Evolutionary conservation across 345 rosid genomes (phyloP).

Genomic region (Fremontodendron californicum): DNA sequence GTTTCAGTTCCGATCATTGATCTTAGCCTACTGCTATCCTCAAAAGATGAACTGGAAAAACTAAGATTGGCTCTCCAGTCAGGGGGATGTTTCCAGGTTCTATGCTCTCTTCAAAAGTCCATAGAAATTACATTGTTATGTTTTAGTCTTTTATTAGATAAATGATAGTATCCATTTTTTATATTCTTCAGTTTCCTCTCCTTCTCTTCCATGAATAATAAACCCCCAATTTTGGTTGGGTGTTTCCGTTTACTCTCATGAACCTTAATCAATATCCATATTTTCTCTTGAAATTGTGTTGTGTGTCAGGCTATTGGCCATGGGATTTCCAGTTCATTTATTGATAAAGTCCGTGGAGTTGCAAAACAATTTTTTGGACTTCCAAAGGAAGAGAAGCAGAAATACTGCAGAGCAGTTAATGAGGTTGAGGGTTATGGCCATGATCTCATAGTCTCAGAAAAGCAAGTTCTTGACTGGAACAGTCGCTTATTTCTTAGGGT

Average conservation of each 20-base stretch:
- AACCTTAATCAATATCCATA: neutral
- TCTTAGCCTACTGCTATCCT: slow-evolving; percentile 17
- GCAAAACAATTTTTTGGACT: slow-evolving; percentile 38
- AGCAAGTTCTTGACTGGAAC: slow-evolving; percentile 44
- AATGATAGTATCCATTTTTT: neutral
- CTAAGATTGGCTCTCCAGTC: slow-evolving; percentile 36
- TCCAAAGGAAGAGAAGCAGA: slow-evolving; percentile 39
- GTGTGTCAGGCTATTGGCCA: slow-evolving; percentile 38
- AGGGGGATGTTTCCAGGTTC: slow-evolving; percentile 49
- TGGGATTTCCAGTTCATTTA: slow-evolving; percentile 40
- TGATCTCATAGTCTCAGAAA: slow-evolving; percentile 38
- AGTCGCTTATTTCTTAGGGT: slow-evolving; percentile 41
- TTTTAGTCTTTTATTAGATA: too few species aligned
- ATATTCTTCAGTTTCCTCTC: neutral
- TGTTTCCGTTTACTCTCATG: neutral
- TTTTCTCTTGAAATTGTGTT: neutral
- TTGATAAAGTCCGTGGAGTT: slow-evolving; percentile 36
- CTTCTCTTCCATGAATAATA: neutral
- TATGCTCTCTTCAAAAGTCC: neutral
- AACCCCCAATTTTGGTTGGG: neutral
- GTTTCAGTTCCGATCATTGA: slow-evolving; percentile 28
- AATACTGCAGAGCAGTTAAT: slow-evolving; percentile 29
- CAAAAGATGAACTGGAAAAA: slow-evolving; percentile 21
- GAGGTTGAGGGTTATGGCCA: slow-evolving; percentile 46
- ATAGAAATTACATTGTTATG: neutral